Evolutionary conservation across 2,329 filamentous ascomycete genomes (phyloP), one percentile per base, ranked within the genome.

Genomic region (Magnaporthiopsis incrustans): DNA sequence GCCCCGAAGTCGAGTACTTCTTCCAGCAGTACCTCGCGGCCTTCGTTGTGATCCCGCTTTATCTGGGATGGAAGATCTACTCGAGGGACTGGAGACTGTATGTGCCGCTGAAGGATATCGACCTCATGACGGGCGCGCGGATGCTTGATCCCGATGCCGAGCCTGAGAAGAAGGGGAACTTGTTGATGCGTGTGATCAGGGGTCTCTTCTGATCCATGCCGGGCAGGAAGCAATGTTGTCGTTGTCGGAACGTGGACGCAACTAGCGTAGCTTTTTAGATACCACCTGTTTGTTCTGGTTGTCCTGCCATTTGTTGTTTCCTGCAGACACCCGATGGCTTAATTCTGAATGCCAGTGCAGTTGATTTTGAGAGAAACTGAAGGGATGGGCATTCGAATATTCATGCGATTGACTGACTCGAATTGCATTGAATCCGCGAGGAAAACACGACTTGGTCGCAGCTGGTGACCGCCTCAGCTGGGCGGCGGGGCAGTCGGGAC

Each of bases 1-100:
- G 58, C 0, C 77, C 75, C 3, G 63, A 76, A 30, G 77, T 82
- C 0, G 65, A 79, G 65, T 75, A 71, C 58, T 90, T 89, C 77
- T 90, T 91, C 77, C 71, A 79, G 60, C 68, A 71, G 4, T 88
- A 85, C 70, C 77, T 88, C 15, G 85, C 85, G 11, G 78, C 79
- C 0, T 82, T 83, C 0, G 76, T 88, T n/a, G 80, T 86, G 53
- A 66, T 87, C 25, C 58, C 70, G 0, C 81, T 86, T 67, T 91
- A 89, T 71, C 61, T 91, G 8, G 79, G 77, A 15, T 91, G 89
- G 79, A 92, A 92, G 76, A 1, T 89, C 58, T 84, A 73, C 59
- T 72, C 75, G 22, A 71, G 77, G 66, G 82, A 84, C 72, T 81
- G 79, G 72, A 84, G 82, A n/a, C 72, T 83, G 27, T 80, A 88